Evolutionary conservation across 768 basidiomycete genomes (phyloP), one percentile per base, ranked within the genome.

Genomic region (Tricholoma sp.): DNA sequence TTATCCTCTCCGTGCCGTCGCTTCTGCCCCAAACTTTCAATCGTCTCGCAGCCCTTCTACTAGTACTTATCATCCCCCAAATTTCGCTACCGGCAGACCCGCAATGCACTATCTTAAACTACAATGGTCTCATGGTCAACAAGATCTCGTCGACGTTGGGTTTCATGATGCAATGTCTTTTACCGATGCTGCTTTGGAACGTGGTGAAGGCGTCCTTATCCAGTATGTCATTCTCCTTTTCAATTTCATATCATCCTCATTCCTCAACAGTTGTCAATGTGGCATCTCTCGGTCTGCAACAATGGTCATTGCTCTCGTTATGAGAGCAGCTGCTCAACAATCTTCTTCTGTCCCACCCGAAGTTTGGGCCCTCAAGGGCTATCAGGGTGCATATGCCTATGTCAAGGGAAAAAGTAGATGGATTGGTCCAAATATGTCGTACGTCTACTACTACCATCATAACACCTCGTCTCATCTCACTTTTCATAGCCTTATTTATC

Each of bases 391-490:
- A 28, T 96, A 96, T 70, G 73, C 86, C 48, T 96, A 83, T 72
- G 93, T 95, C 42, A 94, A 95, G 71, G 81, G 86, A 66, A 94
- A 91, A 75, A 91, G 89, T 69, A 85, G 82, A 70, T 88, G 86
- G 76, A 82, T 92, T 56, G 90, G 94, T 17, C 94, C 94, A 53
- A 96, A 96, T 71, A 95, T 96, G 86, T 93, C 91, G 89, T 93
- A 75, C 72, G 91, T 64, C 56, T 63, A 50, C 52, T 59, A 49
- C 47, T 52, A 47, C 53, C 15, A 33, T 6, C 54, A 52, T 66
- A 17, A 3, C 57, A 58, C 63, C 48, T 55, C 61, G 39, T 58
- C 56, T 60, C 61, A 57, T 53, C 57, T 24, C 24, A 24, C 24
- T 56, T 62, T 49, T 62, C 57, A 24, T 61, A 93, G 92, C 56